Evolutionary conservation across 257 asterid genomes (phyloP).

Genomic region (Solanum ahanhuiri): DNA sequence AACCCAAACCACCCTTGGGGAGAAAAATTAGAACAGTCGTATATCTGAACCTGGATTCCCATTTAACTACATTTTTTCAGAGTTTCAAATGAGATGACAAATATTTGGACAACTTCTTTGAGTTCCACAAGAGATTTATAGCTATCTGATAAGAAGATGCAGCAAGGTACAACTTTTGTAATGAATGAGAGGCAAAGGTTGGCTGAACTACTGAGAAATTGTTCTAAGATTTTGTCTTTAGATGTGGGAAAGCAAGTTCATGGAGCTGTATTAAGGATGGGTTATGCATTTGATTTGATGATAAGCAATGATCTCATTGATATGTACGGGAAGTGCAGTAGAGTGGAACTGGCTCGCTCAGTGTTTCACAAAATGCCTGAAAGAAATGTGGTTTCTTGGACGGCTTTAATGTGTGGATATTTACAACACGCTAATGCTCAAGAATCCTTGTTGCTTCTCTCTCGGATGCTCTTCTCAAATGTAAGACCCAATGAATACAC

Average conservation of each 20-base stretch:
- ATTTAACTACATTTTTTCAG: background rate
- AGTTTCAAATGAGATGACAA: background rate
- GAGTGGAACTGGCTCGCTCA: slow-evolving; percentile 15
- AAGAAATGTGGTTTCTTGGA: slow-evolving; percentile 56
- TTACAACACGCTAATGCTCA: slow-evolving; percentile 20
- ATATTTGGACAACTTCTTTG: background rate
- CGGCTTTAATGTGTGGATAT: slow-evolving; percentile 51
- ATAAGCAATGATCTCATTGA: slow-evolving; percentile 35
- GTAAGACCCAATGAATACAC: slow-evolving; percentile 47
- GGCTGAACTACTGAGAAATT: slow-evolving; percentile 34
- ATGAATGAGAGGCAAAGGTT: slow-evolving; percentile 31
- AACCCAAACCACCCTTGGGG: background rate
- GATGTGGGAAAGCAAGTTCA: slow-evolving; percentile 45
- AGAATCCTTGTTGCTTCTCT: slow-evolving; percentile 29
- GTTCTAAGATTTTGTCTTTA: slow-evolving; percentile 26
- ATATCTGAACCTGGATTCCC: background rate
- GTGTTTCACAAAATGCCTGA: slow-evolving; percentile 56
- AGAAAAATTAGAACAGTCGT: background rate
- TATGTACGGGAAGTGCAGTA: slow-evolving; percentile 45
- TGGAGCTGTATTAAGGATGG: slow-evolving; percentile 35
- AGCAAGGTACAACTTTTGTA: slow-evolving; percentile 3
- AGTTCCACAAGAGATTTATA: background rate
- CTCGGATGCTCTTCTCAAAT: slow-evolving; percentile 25
- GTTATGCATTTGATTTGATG: slow-evolving; percentile 39
- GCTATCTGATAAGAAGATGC: background rate